phyloP scores from a whole-genome alignment of 352 stramenopile species.

The Globisporangium splendens region DNA sequence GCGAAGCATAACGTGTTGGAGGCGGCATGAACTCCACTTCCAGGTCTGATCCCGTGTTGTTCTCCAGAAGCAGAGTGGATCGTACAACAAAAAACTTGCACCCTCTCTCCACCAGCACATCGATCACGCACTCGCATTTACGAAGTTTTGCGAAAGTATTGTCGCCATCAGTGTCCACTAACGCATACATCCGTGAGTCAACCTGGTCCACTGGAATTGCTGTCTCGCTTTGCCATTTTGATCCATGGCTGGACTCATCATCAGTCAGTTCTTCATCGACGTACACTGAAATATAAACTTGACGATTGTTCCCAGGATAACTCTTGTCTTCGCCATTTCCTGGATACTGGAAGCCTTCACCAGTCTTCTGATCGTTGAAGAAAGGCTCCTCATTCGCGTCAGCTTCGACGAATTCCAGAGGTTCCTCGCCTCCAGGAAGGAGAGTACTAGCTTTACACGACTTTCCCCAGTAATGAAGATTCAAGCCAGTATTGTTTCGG shows the following conservation, averaged over 20 bases:
- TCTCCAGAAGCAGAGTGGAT: constrained; percentile 75
- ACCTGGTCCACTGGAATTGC: constrained; percentile 80
- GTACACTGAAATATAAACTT: constrained; percentile 70
- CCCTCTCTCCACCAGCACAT: constrained; percentile 80
- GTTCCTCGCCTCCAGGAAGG: constrained; percentile 51
- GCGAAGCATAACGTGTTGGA: constrained; percentile 35
- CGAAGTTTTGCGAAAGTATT: constrained; percentile 35
- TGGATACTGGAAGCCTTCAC: constrained; percentile 1
- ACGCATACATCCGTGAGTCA: constrained; percentile 78
- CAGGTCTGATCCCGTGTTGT: constrained; percentile 81
- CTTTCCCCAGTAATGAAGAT: constrained; percentile 68
- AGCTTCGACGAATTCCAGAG: constrained; percentile 50
- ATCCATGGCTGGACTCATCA: constrained; percentile 21
- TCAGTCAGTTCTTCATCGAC: constrained; percentile 42
- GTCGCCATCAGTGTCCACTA: constrained; percentile 64
- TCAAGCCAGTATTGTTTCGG: constrained; percentile 79
- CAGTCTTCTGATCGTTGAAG: constrained; percentile 5
- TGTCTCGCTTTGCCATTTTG: constrained; percentile 71
- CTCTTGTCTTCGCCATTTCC: constrained; percentile 14
- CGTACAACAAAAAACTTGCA: constrained; percentile 87
- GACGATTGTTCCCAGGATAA: constrained; percentile 26
- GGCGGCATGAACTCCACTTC: constrained; percentile 81
- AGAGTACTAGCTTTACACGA: constrained; percentile 56
- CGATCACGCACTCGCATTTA: constrained; percentile 85
- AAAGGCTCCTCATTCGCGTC: not conserved